Evolutionary conservation across 2,329 filamentous ascomycete genomes (phyloP).

Genomic region (Clarireedia sp.): DNA sequence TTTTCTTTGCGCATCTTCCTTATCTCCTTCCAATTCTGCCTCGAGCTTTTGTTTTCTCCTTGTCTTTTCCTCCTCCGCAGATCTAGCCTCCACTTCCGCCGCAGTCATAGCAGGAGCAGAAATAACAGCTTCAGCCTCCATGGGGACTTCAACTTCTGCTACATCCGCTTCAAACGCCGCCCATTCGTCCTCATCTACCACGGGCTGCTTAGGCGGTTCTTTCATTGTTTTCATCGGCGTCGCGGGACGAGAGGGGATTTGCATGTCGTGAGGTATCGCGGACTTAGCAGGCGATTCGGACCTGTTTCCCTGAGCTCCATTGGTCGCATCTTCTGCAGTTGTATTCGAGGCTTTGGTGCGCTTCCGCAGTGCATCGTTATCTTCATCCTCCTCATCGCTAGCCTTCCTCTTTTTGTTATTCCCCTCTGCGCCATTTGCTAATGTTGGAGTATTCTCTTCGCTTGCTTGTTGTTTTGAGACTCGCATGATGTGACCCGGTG

Average conservation of each 20-base stretch:
- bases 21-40: conserved; percentile 54
- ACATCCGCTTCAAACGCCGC: conserved; percentile 82
- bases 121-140: conserved; percentile 47
- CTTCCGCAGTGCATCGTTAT: conserved; percentile 37
- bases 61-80: conserved; percentile 40
- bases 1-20: conserved; percentile 66
- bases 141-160: conserved; percentile 37
- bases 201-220: conserved; percentile 31
- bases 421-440: background rate
- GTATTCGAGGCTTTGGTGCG: conserved; percentile 33
- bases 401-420: conserved; percentile 45
- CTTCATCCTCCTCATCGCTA: conserved; percentile 29
- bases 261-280: conserved; percentile 38
- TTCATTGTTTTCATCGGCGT: conserved; percentile 42
- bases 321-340: conserved; percentile 30
- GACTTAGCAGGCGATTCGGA: conserved; percentile 2
- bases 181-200: conserved; percentile 73
- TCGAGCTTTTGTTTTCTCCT: conserved; percentile 43
- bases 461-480: conserved; percentile 25
- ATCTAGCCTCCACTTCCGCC: conserved; percentile 51
- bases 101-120: conserved; percentile 60
- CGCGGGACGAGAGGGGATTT: conserved; percentile 56
- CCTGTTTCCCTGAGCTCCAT: conserved; percentile 14
- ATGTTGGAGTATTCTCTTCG: conserved; percentile 2
- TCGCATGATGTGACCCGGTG: conserved; percentile 36